Base-by-base conservation (phyloP, 805 yeast genomes). In the Wickerhamomyces strasburgensis region DNA sequence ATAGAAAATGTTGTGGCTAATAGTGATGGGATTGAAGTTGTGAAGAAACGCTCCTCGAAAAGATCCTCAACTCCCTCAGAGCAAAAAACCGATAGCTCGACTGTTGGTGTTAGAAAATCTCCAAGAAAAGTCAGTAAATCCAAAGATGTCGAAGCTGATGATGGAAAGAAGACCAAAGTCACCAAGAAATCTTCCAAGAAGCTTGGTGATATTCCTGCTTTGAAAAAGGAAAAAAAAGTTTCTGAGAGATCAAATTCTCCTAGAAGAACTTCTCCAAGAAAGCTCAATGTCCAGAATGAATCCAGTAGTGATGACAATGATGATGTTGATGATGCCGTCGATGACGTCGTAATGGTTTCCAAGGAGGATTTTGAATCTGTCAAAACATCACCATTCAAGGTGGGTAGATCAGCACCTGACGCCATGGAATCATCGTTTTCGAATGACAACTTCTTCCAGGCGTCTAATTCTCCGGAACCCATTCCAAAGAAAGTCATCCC, bases 21-120 rank as follows among this genome's bases (percentile, higher is more conserved):
- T 21, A 63, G 61, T 26, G 52, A 55, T 10, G 65, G 62, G 19
- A 68, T 71, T 25, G 67, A 64, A 28, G 62, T 65, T 42, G 71
- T 70, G 5, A 46, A 41, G 36, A 40, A 31, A 18, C 28, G 6
- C n/a, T n/a, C n/a, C n/a, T n/a, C n/a, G n/a, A n/a, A n/a, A n/a
- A n/a, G n/a, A n/a, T n/a, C n/a, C n/a, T n/a, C n/a, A 29, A 39
- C 21, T 13, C 19, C 25, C 25, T 21, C 25, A 21, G n/a, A n/a
- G n/a, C n/a, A n/a, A n/a, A n/a, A n/a, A n/a, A n/a, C n/a, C n/a
- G n/a, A n/a, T n/a, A n/a, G n/a, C n/a, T n/a, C n/a, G n/a, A n/a
- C 35, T 6, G 17, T 26, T 14, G 30, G 26, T 23, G 14, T 36
- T 15, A 37, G 44, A 47, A 35, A 28, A 27, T 39, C 51, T 2